These are phyloP conservation scores for Aspergillus carlsbadensis DNA, from an alignment of 495 filamentous ascomycete genomes.

Conservation along the genomic window DNA sequence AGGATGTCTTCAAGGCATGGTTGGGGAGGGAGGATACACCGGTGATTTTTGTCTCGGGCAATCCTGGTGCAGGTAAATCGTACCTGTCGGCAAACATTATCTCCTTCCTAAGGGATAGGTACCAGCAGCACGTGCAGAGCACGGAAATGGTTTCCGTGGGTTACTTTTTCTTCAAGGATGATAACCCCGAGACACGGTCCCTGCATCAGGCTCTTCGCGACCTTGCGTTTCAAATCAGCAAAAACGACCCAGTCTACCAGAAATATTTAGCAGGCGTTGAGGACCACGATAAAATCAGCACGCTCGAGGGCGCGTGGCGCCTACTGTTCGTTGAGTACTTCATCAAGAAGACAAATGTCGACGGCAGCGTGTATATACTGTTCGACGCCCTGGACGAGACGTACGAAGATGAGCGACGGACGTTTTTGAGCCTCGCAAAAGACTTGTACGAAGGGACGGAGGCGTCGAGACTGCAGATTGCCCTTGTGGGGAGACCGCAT, in stretches of 20 bases:
- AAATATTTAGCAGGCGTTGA: constrained; percentile 21
- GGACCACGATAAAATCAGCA: constrained; percentile 22
- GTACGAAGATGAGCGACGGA: constrained; percentile 20
- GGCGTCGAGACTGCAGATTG: constrained; percentile 19
- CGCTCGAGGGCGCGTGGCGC: constrained; percentile 31
- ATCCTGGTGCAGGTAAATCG: constrained; percentile 34
- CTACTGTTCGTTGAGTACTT: constrained; percentile 30
- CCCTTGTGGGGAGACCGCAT: constrained; percentile 30
- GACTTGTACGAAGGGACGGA: constrained; percentile 6
- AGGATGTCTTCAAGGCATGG: constrained; percentile 28
- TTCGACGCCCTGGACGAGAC: constrained; percentile 39
- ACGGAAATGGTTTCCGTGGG: constrained; percentile 16
- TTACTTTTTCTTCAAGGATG: constrained; percentile 37
- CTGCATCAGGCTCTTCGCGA: constrained; percentile 28
- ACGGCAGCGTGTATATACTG: constrained; percentile 27
- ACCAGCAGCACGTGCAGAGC: constrained; percentile 2
- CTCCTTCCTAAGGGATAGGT: constrained; percentile 18
- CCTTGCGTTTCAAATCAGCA: constrained; percentile 31
- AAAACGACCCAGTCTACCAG: constrained; percentile 29
- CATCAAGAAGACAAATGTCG: constrained; percentile 9
- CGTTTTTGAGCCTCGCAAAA: constrained; percentile 22
- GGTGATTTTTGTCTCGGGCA: constrained; percentile 33
- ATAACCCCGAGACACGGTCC: constrained; percentile 28
- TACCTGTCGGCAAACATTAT: constrained; percentile 32
- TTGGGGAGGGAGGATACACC: constrained; percentile 18